Evolutionary conservation across 176 grass and related monocot species (phyloP), one percentile per base, ranked within the genome.

Genomic region (Hsuehochloa calcarea): DNA sequence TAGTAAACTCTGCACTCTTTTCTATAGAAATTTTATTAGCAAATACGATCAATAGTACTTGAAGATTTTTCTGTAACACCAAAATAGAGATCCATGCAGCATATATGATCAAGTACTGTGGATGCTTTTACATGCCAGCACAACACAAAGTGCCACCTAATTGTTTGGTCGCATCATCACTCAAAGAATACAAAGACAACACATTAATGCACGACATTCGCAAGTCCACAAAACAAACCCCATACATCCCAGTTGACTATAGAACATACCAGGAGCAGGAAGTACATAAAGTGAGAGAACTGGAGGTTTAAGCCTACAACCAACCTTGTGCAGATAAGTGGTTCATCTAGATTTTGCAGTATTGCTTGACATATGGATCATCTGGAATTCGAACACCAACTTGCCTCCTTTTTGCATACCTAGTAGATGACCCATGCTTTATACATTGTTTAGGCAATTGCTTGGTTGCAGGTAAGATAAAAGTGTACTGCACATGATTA

Each of bases 391-490:
- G 89, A 75, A 96, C 88, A 43, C 96, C 93, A 59, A 98, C 91
- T 25, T 95, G 77, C 85, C 86, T 96, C 78, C 96, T 93, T 89
- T 93, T 88, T 50, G 90, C 93, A 76, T 92, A 91, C 71, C 89
- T 93, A 83, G 86, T 88, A 65, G 93, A 78, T 3, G 88, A 80
- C 49, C 96, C 90, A 87, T 87, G 85, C 78, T 86, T 95, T 89
- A 94, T 89, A 35, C 86, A 96, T 74, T 96, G 93, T 66, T 94
- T 93, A 51, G 96, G 96, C 62, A 98, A 86, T 84, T 98, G 80
- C 80, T 98, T 98, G 54, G 54, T 87, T 35, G 96, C 91, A 65
- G 88, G 87, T 86, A 98, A 82, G 90, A 98, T 95, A 93, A 99
- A 96, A 35, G 96, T 96, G 89, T 96, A 99, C 96, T 96, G 87